Evolutionary conservation across 2,329 filamentous ascomycete genomes (phyloP).

Genomic region (Cladosporium oxysporum): DNA sequence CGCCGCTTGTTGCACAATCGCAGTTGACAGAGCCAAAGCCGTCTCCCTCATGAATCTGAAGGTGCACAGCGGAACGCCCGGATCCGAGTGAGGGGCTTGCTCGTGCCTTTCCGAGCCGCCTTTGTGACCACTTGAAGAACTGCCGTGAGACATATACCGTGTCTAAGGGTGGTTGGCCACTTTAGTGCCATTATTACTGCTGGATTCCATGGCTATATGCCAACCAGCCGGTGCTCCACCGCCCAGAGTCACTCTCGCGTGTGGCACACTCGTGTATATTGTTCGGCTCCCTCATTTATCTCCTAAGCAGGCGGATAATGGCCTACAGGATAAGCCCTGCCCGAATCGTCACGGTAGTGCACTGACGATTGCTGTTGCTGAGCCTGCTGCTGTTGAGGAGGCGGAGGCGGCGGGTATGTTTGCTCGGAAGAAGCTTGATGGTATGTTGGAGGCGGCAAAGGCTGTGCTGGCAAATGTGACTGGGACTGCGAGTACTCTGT

Average conservation of each 20-base stretch:
- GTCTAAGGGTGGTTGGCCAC: not conserved
- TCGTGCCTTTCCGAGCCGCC: not conserved
- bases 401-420: conserved; percentile 23
- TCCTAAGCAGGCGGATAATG: conserved; percentile 29
- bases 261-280: not conserved
- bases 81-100: not conserved
- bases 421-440: conserved; percentile 27
- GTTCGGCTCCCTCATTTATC: not conserved
- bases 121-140: not conserved
- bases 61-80: not conserved
- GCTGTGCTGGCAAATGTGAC: conserved; percentile 32
- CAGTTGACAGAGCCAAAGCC: not conserved
- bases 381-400: conserved; percentile 20
- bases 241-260: not conserved
- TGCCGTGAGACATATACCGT: not conserved
- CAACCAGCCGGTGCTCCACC: not conserved
- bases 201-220: not conserved
- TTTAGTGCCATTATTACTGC: conserved; percentile 4
- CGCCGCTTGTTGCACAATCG: not conserved
- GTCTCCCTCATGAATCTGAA: not conserved
- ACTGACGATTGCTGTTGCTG: conserved; percentile 21
- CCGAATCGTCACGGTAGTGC: conserved; percentile 31
- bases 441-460: conserved; percentile 27
- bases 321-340: conserved; percentile 28
- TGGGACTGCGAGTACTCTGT: conserved; percentile 28